These are phyloP conservation scores for Tetrahymena elliotti DNA, from an alignment of 73 alveolate species.

Conservation along the genomic window DNA sequence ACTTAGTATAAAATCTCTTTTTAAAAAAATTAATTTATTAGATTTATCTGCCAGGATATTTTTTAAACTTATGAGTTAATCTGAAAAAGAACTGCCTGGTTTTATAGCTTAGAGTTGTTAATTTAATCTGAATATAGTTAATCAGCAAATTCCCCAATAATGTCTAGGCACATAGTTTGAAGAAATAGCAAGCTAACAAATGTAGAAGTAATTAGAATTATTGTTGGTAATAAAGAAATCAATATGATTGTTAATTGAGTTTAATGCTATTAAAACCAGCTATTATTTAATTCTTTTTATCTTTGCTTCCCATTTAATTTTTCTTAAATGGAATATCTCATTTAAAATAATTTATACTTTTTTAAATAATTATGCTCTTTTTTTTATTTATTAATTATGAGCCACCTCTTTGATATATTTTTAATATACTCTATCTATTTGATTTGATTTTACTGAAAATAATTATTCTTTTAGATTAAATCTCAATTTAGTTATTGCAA, in stretches of 20 bases:
- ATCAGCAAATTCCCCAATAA: background rate
- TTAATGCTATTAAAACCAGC: background rate
- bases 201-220: background rate
- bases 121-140: background rate
- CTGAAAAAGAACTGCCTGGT: background rate
- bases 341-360: too few species aligned
- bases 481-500: too few species aligned
- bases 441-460: too few species aligned
- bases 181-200: background rate
- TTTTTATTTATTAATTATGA: too few species aligned
- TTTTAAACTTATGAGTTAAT: background rate
- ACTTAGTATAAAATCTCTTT: background rate
- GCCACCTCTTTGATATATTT: too few species aligned
- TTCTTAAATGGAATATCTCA: background rate
- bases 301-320: too few species aligned
- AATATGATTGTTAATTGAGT: background rate
- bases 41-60: background rate
- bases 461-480: too few species aligned
- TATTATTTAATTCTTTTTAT: background rate
- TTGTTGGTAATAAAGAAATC: background rate
- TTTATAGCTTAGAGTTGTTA: background rate
- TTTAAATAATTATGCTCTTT: too few species aligned
- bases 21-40: too few species aligned
- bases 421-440: too few species aligned
- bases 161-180: background rate